phyloP scores from a whole-genome alignment of 768 basidiomycete genomes.

The Daedaleopsis sinensis region DNA sequence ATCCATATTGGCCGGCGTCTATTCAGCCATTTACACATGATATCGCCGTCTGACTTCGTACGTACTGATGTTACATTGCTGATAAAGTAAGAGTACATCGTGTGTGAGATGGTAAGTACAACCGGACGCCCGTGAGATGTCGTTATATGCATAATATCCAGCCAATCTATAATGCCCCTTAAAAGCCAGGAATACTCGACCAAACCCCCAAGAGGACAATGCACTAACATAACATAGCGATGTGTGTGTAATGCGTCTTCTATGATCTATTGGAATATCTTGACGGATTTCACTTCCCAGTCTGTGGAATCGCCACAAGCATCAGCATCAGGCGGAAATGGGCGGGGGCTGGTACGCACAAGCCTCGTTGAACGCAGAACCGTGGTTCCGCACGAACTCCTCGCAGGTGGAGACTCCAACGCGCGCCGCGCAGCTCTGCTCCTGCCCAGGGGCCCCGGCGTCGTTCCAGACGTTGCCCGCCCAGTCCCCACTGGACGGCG shows the following conservation, averaged over 20 bases:
- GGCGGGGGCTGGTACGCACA: slow-evolving; percentile 55
- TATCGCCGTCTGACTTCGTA: too few species aligned
- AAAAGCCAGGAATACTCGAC: not conserved
- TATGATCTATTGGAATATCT: slow-evolving; percentile 58
- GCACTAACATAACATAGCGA: not conserved
- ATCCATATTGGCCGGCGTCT: too few species aligned
- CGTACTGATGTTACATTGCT: not conserved
- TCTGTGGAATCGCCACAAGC: slow-evolving; percentile 43
- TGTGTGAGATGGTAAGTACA: slow-evolving; percentile 2
- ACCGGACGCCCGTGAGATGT: slow-evolving; percentile 4
- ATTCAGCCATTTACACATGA: too few species aligned
- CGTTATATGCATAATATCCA: slow-evolving; percentile 1
- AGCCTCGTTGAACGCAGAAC: slow-evolving; percentile 71
- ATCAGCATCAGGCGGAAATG: slow-evolving; percentile 2
- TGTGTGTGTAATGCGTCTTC: not conserved
- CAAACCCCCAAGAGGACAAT: not conserved
- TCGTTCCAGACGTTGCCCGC: slow-evolving; percentile 75
- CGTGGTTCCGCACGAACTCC: slow-evolving; percentile 73
- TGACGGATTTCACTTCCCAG: slow-evolving; percentile 80
- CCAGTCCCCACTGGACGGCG: slow-evolving; percentile 76
- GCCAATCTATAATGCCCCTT: slow-evolving; percentile 1
- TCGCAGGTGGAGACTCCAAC: slow-evolving; percentile 87
- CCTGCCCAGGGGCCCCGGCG: slow-evolving; percentile 81
- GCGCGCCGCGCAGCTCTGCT: slow-evolving; percentile 78
- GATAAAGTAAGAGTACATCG: not conserved